phyloP scores from a whole-genome alignment of 2,329 filamentous ascomycete genomes.

The Colletotrichum nymphaeae region DNA sequence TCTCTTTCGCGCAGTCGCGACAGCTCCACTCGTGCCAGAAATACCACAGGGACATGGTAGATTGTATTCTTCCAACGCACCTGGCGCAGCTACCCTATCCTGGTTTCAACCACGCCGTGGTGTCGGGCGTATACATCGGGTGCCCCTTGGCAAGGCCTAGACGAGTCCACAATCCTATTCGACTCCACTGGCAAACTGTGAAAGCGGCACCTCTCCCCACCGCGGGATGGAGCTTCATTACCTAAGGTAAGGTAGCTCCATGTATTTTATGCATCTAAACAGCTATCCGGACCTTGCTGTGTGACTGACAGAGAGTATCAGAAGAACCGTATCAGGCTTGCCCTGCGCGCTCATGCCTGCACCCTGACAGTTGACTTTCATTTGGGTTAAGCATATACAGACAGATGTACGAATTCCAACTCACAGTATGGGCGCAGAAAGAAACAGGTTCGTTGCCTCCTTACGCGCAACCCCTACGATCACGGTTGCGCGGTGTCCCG shows the following conservation, averaged over 20 bases:
- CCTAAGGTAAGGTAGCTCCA: not conserved
- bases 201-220: slow-evolving; percentile 6
- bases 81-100: not conserved
- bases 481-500: not conserved
- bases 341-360: not conserved
- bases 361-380: not conserved
- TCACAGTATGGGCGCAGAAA: not conserved
- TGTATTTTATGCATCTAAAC: not conserved
- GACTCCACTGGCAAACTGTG: slow-evolving; percentile 6
- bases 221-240: slow-evolving; percentile 2
- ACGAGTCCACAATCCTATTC: slow-evolving; percentile 3
- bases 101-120: not conserved
- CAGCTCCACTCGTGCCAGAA: slow-evolving; percentile 2
- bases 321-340: not conserved
- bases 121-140: slow-evolving; percentile 10
- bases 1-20: not conserved
- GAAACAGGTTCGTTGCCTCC: not conserved
- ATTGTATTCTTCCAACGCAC: not conserved
- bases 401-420: not conserved
- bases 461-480: not conserved
- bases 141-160: slow-evolving; percentile 27
- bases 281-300: not conserved
- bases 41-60: not conserved
- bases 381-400: not conserved
- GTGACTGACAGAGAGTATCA: no score